Conservation (phyloP, 345 rosid genomes). For the Rubroshorea leprosula region DNA sequence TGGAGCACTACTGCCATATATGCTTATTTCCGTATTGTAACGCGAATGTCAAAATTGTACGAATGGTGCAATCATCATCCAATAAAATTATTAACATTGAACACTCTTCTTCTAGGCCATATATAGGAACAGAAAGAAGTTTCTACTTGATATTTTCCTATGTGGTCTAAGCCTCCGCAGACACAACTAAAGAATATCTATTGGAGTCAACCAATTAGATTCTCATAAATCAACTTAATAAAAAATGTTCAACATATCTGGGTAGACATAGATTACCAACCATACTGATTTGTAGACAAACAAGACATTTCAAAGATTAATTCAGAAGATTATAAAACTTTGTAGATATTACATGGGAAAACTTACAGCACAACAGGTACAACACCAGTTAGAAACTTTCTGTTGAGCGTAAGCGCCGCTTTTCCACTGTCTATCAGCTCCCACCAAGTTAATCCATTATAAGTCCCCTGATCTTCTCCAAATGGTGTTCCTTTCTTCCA, state of each 20-base stretch:
- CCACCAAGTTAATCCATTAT: constrained; percentile 96
- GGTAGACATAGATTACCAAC: not conserved
- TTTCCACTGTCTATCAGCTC: constrained; percentile 94
- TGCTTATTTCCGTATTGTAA: too few relatives aligned
- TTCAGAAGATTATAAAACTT: too few relatives aligned
- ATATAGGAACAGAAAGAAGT: too few relatives aligned
- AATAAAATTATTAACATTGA: too few relatives aligned
- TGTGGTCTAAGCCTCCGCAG: too few relatives aligned
- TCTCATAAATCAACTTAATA: too few relatives aligned
- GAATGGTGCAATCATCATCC: too few relatives aligned
- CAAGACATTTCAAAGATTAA: not conserved
- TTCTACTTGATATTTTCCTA: too few relatives aligned
- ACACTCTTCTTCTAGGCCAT: too few relatives aligned
- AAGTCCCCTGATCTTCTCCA: constrained; percentile 93
- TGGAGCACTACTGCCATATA: too few relatives aligned
- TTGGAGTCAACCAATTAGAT: not conserved
- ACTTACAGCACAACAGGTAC: constrained; percentile 96
- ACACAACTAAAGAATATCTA: not conserved
- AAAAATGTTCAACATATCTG: too few relatives aligned
- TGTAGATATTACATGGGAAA: not conserved
- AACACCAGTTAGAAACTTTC: constrained; percentile 85
- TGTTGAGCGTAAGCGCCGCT: constrained; percentile 89
- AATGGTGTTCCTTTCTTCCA: constrained; percentile 99
- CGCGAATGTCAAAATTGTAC: too few relatives aligned
- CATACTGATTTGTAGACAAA: not conserved